These are phyloP conservation scores for Fusarium sp. DNA, from an alignment of 2,329 filamentous ascomycete species.

Conservation along the genomic window DNA sequence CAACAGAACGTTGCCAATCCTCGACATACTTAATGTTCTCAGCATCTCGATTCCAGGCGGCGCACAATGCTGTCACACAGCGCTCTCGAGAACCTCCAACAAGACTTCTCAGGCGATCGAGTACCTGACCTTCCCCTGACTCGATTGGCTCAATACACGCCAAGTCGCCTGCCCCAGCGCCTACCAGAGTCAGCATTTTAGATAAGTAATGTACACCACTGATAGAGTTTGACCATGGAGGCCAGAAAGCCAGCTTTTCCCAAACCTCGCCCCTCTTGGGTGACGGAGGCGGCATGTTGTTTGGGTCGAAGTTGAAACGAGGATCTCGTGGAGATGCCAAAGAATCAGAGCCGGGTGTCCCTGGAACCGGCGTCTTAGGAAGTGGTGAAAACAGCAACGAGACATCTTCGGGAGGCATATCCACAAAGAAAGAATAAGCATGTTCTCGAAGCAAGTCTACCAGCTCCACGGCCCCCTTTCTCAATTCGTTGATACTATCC, in stretches of 20 bases:
- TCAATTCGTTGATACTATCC: constrained; percentile 76
- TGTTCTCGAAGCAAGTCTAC: constrained; percentile 84
- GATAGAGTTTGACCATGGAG: constrained; percentile 89
- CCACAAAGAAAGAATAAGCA: constrained; percentile 84
- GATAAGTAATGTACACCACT: constrained; percentile 92
- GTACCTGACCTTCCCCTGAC: constrained; percentile 63
- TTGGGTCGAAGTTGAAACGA: constrained; percentile 82
- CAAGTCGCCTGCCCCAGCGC: constrained; percentile 89
- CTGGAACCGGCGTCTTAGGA: constrained; percentile 65
- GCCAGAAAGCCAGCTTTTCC: constrained; percentile 97
- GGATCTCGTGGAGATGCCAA: constrained; percentile 73
- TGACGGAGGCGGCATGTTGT: constrained; percentile 79
- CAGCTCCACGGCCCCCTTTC: constrained; percentile 84
- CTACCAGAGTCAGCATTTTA: constrained; percentile 83
- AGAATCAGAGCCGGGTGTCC: constrained; percentile 47
- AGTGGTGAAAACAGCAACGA: constrained; percentile 87
- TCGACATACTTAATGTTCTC: constrained; percentile 93
- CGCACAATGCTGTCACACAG: constrained; percentile 85
- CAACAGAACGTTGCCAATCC: constrained; percentile 88
- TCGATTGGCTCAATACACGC: constrained; percentile 77
- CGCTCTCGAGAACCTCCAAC: constrained; percentile 85
- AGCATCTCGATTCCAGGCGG: constrained; percentile 92
- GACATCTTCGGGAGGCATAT: constrained; percentile 90
- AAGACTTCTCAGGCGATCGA: constrained; percentile 80
- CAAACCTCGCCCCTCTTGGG: constrained; percentile 85